Evolutionary conservation across 2,329 filamentous ascomycete genomes (phyloP).

Genomic region (Botrytis hyacinthi): DNA sequence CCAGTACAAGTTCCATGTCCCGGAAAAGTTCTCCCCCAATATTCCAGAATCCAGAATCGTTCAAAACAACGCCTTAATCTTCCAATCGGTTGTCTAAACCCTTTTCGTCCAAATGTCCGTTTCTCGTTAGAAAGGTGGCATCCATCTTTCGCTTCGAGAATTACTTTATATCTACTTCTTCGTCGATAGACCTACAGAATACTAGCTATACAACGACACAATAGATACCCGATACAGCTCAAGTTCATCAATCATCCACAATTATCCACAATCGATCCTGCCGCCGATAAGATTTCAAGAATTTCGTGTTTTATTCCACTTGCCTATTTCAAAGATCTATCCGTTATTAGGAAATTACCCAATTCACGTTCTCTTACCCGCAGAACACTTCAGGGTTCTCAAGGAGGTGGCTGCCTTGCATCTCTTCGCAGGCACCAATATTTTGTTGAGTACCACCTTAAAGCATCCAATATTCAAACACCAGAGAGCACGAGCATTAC

Average conservation of each 20-base stretch:
- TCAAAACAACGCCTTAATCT: slow-evolving; percentile 4
- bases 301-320: background rate
- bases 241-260: background rate
- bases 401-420: slow-evolving; percentile 15
- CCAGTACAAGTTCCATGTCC: background rate
- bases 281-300: background rate
- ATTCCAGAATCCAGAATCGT: slow-evolving; percentile 1
- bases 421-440: slow-evolving; percentile 12
- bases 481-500: background rate
- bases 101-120: background rate
- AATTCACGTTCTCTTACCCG: background rate
- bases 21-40: background rate
- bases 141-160: slow-evolving; percentile 1
- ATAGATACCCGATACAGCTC: slow-evolving; percentile 3
- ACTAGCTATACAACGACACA: background rate
- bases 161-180: background rate
- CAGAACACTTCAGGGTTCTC: background rate
- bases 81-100: slow-evolving; percentile 7
- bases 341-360: background rate
- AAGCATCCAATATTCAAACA: slow-evolving; percentile 3
- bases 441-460: background rate
- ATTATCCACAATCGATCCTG: background rate
- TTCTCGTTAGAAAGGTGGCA: background rate
- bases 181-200: background rate
- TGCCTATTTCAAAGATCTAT: background rate